These are phyloP conservation scores for Beauveria caledonica DNA, from an alignment of 2,329 filamentous ascomycete genomes.

Conservation along the genomic window DNA sequence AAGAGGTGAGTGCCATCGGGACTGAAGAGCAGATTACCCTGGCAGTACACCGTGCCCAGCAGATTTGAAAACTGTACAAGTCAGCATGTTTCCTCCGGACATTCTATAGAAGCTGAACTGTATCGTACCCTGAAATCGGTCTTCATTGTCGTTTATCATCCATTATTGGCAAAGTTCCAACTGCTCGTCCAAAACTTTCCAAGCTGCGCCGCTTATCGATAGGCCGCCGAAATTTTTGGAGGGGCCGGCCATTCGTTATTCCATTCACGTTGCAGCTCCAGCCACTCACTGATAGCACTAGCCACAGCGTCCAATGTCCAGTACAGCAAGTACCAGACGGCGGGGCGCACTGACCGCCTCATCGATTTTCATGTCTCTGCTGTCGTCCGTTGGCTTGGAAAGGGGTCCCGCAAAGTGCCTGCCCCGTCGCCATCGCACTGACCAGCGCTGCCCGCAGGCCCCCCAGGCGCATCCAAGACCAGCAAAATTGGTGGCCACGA, in stretches of 20 bases:
- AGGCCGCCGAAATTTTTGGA: slow-evolving; percentile 21
- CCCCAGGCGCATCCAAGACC: slow-evolving; percentile 12
- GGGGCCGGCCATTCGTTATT: slow-evolving; percentile 28
- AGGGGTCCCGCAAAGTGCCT: slow-evolving; percentile 11
- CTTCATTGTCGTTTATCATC: slow-evolving; percentile 67
- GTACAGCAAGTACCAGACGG: neutral
- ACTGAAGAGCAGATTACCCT: slow-evolving; percentile 94
- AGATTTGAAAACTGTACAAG: slow-evolving; percentile 85
- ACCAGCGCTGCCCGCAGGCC: slow-evolving; percentile 12
- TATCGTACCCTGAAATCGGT: slow-evolving; percentile 87
- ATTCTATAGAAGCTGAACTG: neutral
- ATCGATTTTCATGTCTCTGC: neutral
- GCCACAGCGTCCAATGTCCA: neutral
- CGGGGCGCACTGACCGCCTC: slow-evolving; percentile 16
- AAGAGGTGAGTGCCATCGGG: slow-evolving; percentile 93
- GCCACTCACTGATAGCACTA: slow-evolving; percentile 11
- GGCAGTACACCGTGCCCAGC: slow-evolving; percentile 94
- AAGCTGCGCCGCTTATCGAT: slow-evolving; percentile 27
- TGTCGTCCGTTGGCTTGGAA: slow-evolving; percentile 11
- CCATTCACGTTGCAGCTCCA: slow-evolving; percentile 17
- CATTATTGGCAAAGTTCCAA: slow-evolving; percentile 22
- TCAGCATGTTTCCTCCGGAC: neutral
- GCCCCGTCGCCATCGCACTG: slow-evolving; percentile 13
- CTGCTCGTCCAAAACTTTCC: slow-evolving; percentile 21
- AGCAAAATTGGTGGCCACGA: slow-evolving; percentile 13